Conservation (phyloP, 306 rosid genomes). For the Alnus glutinosa region DNA sequence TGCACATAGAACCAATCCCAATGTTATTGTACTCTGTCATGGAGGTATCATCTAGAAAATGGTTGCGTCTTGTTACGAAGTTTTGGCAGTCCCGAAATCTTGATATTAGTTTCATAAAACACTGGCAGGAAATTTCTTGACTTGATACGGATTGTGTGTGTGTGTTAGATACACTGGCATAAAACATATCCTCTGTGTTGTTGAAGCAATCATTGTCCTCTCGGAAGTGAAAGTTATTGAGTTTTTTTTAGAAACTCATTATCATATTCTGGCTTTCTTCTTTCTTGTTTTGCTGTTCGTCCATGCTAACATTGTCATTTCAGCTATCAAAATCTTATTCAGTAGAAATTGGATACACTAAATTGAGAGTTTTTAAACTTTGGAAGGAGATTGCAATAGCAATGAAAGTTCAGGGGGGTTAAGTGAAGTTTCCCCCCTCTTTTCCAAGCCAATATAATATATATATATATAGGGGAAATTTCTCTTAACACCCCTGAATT, state of each 20-base stretch:
- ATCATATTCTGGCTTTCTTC: neutral
- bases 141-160: neutral
- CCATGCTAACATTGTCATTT: neutral
- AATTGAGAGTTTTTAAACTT: too few relatives aligned
- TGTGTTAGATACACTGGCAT: neutral
- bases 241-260: neutral
- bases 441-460: too few relatives aligned
- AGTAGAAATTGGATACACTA: neutral
- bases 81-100: neutral
- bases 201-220: neutral
- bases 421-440: too few relatives aligned
- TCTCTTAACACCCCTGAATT: too few relatives aligned
- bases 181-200: neutral
- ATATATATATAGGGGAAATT: too few relatives aligned
- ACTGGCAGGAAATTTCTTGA: neutral
- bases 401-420: too few relatives aligned
- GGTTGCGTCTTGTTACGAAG: slow-evolving; percentile 4
- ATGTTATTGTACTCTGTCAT: slow-evolving; percentile 76
- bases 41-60: slow-evolving; percentile 59
- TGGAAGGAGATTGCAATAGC: too few relatives aligned
- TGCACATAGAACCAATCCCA: slow-evolving; percentile 65
- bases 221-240: neutral
- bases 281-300: neutral
- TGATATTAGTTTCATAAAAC: neutral
- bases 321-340: neutral